phyloP scores from a whole-genome alignment of 2,329 filamentous ascomycete genomes.

The Fusarium sp. region DNA sequence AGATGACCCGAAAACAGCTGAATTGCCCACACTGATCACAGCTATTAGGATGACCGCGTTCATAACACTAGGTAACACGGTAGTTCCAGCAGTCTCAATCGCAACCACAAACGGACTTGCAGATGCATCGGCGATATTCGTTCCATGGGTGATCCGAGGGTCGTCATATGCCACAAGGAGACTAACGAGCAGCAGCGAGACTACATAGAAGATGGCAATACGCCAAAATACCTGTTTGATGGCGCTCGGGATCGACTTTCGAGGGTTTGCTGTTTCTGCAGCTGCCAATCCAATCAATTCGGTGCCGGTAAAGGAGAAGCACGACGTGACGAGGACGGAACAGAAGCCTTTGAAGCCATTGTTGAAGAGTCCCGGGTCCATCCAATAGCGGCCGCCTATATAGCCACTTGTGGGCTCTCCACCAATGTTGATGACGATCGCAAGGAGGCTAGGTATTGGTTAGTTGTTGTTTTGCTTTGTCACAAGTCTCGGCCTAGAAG shows the following conservation, averaged over 20 bases:
- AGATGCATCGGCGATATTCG: slow-evolving; percentile 73
- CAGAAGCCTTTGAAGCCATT: slow-evolving; percentile 87
- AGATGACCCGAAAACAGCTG: slow-evolving; percentile 91
- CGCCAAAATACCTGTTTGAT: slow-evolving; percentile 97
- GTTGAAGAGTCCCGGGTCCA: slow-evolving; percentile 84
- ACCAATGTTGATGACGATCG: slow-evolving; percentile 87
- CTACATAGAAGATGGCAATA: slow-evolving; percentile 90
- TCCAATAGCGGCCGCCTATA: slow-evolving; percentile 86
- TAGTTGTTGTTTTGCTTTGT: background rate
- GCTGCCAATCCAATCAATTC: slow-evolving; percentile 83
- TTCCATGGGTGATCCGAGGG: slow-evolving; percentile 70
- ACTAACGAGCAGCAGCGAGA: slow-evolving; percentile 85
- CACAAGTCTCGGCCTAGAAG: slow-evolving; percentile 8
- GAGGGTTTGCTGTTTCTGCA: slow-evolving; percentile 83
- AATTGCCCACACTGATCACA: slow-evolving; percentile 92
- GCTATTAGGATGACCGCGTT: slow-evolving; percentile 95
- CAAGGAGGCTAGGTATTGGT: slow-evolving; percentile 76
- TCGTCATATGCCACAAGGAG: slow-evolving; percentile 85
- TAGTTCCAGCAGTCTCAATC: slow-evolving; percentile 87
- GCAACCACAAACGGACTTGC: slow-evolving; percentile 95
- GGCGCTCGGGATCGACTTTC: slow-evolving; percentile 87
- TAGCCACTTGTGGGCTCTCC: slow-evolving; percentile 82
- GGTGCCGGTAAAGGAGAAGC: slow-evolving; percentile 82
- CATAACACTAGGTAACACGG: slow-evolving; percentile 87
- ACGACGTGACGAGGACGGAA: slow-evolving; percentile 81